Conservation (phyloP, 2,329 filamentous ascomycete genomes). For the Colletotrichum sp. region DNA sequence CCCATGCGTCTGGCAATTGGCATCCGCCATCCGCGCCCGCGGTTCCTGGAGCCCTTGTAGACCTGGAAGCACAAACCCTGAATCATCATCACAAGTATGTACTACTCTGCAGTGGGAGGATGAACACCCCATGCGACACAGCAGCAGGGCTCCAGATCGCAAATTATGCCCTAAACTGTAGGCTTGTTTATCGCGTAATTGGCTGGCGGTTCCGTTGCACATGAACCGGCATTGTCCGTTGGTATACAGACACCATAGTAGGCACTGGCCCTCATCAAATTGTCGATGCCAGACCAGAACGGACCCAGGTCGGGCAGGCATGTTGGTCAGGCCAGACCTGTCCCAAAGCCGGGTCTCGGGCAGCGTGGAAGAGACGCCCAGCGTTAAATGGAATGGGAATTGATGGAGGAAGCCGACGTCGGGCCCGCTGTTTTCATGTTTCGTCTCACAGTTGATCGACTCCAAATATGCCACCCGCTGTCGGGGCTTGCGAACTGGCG, state of each 20-base stretch:
- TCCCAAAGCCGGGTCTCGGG: not conserved
- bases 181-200: not conserved
- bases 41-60: not conserved
- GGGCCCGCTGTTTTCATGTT: constrained; percentile 12
- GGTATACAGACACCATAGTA: not conserved
- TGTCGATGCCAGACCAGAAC: not conserved
- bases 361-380: not conserved
- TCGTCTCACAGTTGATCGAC: constrained; percentile 7
- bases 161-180: not conserved
- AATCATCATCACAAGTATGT: not conserved
- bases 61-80: not conserved
- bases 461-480: not conserved
- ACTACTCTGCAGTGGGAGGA: not conserved
- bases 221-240: not conserved
- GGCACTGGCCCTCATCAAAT: not conserved
- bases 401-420: not conserved
- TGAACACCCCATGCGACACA: not conserved
- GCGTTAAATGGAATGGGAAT: not conserved
- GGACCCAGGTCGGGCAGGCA: not conserved
- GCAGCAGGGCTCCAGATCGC: not conserved
- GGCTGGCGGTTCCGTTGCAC: not conserved
- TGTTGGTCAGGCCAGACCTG: not conserved
- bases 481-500: constrained; percentile 19
- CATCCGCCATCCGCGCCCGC: not conserved
- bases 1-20: not conserved